These are phyloP conservation scores for Hypomyces rosellus DNA, from an alignment of 2,329 filamentous ascomycete species.

Conservation along the genomic window DNA sequence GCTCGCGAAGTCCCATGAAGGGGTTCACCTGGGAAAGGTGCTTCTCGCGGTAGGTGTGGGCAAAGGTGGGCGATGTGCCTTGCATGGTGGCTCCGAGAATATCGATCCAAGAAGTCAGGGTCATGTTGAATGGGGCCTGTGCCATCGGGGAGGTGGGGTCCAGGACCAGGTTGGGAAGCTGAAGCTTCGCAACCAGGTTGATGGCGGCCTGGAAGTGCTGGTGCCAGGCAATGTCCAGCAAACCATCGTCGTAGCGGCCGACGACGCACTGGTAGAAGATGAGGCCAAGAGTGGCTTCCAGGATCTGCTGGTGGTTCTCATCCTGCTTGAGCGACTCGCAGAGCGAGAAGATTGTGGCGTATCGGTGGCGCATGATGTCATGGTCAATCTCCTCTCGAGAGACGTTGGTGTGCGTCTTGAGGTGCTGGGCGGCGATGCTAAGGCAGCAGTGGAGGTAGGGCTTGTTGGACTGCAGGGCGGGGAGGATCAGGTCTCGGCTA, in stretches of 20 bases:
- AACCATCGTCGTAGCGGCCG: conserved; percentile 73
- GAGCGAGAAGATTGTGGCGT: conserved; percentile 77
- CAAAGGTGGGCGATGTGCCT: conserved; percentile 77
- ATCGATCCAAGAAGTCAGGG: conserved; percentile 89
- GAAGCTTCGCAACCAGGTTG: conserved; percentile 77
- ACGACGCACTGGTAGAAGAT: conserved; percentile 96
- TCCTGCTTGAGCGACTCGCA: conserved; percentile 77
- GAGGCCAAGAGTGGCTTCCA: conserved; percentile 88
- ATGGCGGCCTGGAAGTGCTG: conserved; percentile 92
- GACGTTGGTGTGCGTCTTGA: conserved; percentile 64
- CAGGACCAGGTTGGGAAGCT: conserved; percentile 64
- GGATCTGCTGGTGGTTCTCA: conserved; percentile 76
- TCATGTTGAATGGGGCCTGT: conserved; percentile 90
- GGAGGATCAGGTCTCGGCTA: conserved; percentile 75
- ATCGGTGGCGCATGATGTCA: conserved; percentile 89
- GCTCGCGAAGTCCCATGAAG: conserved; percentile 70
- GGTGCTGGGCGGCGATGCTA: conserved; percentile 85
- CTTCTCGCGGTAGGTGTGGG: conserved; percentile 93
- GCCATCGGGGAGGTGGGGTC: conserved; percentile 44
- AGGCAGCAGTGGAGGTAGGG: conserved; percentile 93
- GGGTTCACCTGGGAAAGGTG: conserved; percentile 62
- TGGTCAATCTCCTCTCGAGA: conserved; percentile 70
- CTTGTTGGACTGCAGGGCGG: conserved; percentile 84
- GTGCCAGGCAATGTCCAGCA: conserved; percentile 93
- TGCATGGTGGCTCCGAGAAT: conserved; percentile 92